A percentile compares a stretch with the other conserved stretches of the same genome.
These are phyloP conservation scores for Pythium aquatile DNA, from an alignment of 352 stramenopile genomes.

Conservation along the genomic window DNA sequence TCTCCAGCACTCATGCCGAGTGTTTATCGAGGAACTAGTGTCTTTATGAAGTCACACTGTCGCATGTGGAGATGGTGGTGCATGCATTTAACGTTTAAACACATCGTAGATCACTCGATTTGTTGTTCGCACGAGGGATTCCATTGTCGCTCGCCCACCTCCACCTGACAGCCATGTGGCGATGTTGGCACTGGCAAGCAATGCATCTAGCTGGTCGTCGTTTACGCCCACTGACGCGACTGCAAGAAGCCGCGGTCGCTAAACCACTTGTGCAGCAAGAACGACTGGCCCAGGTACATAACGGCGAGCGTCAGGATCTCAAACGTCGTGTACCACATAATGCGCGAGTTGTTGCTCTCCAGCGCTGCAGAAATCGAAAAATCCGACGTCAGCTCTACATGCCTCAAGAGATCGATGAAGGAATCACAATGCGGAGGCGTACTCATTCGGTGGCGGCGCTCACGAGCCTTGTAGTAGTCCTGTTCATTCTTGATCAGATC, in stretches of 20 bases:
- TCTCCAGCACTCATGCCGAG: background rate
- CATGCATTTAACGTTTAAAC: background rate
- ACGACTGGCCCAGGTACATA: slow-evolving; percentile 74
- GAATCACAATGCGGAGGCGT: slow-evolving; percentile 21
- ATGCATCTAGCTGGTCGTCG: background rate
- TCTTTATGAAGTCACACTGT: background rate
- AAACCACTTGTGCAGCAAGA: slow-evolving; percentile 85
- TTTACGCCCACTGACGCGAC: slow-evolving; percentile 69
- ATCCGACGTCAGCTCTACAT: background rate
- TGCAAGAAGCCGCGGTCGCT: slow-evolving; percentile 69
- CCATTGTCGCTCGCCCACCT: slow-evolving; percentile 8
- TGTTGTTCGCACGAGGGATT: background rate
- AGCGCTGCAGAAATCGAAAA: slow-evolving; percentile 34
- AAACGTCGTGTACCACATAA: slow-evolving; percentile 79
- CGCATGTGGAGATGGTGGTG: background rate
- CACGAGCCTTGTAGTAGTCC: slow-evolving; percentile 68
- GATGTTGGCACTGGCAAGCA: background rate
- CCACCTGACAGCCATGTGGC: background rate
- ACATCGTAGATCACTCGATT: background rate
- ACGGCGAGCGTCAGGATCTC: slow-evolving; percentile 62
- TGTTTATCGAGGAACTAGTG: slow-evolving; percentile 15
- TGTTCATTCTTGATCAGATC: slow-evolving; percentile 77
- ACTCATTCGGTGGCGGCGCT: slow-evolving; percentile 75
- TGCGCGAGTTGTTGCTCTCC: slow-evolving; percentile 74
- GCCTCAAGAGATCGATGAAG: background rate